A percentile compares a stretch with the other conserved stretches of the same genome.
phyloP scores from a whole-genome alignment of 2,329 filamentous ascomycete genomes.

The Trichophyton mentagrophytes region DNA sequence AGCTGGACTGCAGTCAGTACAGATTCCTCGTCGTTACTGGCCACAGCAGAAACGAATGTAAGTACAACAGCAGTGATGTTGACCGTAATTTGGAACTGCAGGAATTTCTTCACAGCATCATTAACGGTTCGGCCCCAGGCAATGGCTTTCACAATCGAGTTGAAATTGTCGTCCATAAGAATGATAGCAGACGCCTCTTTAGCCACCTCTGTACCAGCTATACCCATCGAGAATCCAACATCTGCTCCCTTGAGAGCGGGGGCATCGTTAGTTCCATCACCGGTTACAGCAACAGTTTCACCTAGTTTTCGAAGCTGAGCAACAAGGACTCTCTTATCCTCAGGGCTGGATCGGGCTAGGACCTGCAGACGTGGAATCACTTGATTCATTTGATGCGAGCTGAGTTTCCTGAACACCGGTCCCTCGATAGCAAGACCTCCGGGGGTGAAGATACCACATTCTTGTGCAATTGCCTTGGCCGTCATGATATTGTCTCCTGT shows the following conservation, averaged over 20 bases:
- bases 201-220: constrained; percentile 53
- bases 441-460: constrained; percentile 54
- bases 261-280: constrained; percentile 55
- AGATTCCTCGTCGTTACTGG: constrained; percentile 53
- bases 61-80: constrained; percentile 87
- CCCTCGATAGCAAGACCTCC: constrained; percentile 56
- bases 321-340: constrained; percentile 54
- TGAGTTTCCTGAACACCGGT: constrained; percentile 51
- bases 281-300: constrained; percentile 51
- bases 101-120: constrained; percentile 54
- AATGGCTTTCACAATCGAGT: constrained; percentile 51
- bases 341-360: constrained; percentile 51
- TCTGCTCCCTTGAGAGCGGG: constrained; percentile 54
- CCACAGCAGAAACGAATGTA: constrained; percentile 81
- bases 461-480: constrained; percentile 57
- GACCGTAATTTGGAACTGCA: constrained; percentile 55
- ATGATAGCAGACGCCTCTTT: constrained; percentile 57
- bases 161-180: constrained; percentile 54
- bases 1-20: constrained; percentile 83
- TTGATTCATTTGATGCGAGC: constrained; percentile 45
- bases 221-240: constrained; percentile 56
- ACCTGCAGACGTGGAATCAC: constrained; percentile 50
- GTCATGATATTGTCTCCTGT: constrained; percentile 61
- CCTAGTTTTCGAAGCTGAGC: constrained; percentile 47
- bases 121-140: constrained; percentile 57